phyloP scores from a whole-genome alignment of 2,329 filamentous ascomycete genomes.

The Paraphoma chrysanthemicola region DNA sequence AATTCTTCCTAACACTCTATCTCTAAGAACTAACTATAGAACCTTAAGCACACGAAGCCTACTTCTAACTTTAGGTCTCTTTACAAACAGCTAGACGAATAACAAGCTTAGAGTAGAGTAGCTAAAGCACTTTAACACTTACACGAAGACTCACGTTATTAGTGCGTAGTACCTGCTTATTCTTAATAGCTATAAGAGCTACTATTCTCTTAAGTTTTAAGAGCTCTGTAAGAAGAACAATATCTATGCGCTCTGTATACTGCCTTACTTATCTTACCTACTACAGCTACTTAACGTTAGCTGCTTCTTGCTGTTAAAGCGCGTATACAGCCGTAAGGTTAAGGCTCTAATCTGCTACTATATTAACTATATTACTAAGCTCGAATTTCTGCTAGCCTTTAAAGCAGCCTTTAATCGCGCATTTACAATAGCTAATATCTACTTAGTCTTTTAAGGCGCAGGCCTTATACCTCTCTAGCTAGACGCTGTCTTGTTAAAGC shows the following conservation, averaged over 20 bases:
- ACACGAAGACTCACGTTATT: background rate
- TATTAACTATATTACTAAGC: conserved; percentile 3
- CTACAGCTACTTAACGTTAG: conserved; percentile 1
- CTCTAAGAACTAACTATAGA: too few relatives aligned
- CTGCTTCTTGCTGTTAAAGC: conserved; percentile 4
- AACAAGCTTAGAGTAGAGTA: too few relatives aligned
- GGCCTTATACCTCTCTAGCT: too few relatives aligned
- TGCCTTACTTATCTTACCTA: background rate
- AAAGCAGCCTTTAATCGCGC: conserved; percentile 22
- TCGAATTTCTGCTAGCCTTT: conserved; percentile 22
- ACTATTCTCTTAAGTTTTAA: background rate
- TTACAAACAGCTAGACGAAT: too few relatives aligned
- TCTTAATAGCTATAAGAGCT: background rate
- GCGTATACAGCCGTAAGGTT: conserved; percentile 24
- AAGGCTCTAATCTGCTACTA: background rate
- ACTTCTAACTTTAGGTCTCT: too few relatives aligned
- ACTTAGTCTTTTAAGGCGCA: too few relatives aligned
- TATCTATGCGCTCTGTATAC: conserved; percentile 5
- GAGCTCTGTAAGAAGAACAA: conserved; percentile 2
- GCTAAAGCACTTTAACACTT: conserved; percentile 13
- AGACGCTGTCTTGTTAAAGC: too few relatives aligned
- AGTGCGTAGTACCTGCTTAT: background rate
- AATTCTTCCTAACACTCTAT: too few relatives aligned
- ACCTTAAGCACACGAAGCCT: too few relatives aligned
- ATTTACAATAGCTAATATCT: too few relatives aligned